phyloP scores from a whole-genome alignment of 352 stramenopile genomes.

The Pythium myriotylum region DNA sequence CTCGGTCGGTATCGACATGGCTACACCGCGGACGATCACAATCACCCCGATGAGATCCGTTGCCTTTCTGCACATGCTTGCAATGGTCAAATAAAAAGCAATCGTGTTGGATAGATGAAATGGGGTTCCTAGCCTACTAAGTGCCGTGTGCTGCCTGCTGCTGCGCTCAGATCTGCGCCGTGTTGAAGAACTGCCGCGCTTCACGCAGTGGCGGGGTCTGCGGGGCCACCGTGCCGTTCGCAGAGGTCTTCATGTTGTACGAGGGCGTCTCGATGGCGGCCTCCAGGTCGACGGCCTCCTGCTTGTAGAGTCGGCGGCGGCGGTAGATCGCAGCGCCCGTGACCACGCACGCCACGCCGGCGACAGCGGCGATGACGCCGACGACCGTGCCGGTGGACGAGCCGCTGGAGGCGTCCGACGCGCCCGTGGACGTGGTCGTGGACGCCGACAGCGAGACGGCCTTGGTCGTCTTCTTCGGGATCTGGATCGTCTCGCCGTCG shows the following conservation, averaged over 20 bases:
- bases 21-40: no score
- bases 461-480: not conserved
- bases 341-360: conserved; percentile 13
- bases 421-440: conserved; percentile 1
- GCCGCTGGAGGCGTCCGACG: not conserved
- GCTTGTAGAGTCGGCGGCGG: not conserved
- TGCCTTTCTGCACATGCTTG: no score
- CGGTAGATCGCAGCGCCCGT: conserved; percentile 16
- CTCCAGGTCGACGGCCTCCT: conserved; percentile 14
- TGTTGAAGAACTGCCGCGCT: conserved; percentile 12
- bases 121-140: no score
- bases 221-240: conserved; percentile 2
- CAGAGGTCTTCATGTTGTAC: not conserved
- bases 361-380: conserved; percentile 9
- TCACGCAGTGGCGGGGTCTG: conserved; percentile 6
- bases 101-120: no score
- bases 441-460: conserved; percentile 3
- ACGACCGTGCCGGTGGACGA: conserved; percentile 4
- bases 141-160: no score
- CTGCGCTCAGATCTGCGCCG: conserved; percentile 1
- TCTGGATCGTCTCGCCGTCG: conserved; percentile 12
- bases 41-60: no score
- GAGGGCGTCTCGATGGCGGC: conserved; percentile 14
- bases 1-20: no score
- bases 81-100: no score